Percentiles rank a stretch among this genome's conserved stretches.
Evolutionary conservation across 1,284 basidiomycete genomes (phyloP).

Genomic region (Lentinula novae-zelandiae): DNA sequence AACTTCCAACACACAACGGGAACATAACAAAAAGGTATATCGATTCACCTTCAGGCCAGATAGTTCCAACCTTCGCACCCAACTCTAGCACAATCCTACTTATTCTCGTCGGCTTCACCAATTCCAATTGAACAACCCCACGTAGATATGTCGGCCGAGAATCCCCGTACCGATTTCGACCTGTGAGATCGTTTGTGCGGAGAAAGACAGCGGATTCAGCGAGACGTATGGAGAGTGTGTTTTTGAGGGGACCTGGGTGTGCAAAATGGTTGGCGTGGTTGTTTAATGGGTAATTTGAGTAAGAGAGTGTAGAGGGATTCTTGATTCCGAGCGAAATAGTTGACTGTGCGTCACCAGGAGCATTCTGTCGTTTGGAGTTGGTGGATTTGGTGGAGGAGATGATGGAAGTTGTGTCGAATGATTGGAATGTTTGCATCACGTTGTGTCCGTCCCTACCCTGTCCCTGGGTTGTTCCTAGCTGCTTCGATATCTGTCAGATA

Average conservation of each 20-base stretch:
- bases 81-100: slow-evolving; percentile 83
- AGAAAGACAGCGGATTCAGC: slow-evolving; percentile 85
- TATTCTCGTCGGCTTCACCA: slow-evolving; percentile 84
- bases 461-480: neutral
- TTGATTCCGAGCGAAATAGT: neutral
- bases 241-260: slow-evolving; percentile 19
- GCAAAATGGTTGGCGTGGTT: neutral
- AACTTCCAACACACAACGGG: slow-evolving; percentile 26
- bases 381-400: neutral
- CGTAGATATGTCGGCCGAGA: slow-evolving; percentile 77
- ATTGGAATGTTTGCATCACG: neutral
- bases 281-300: too few relatives aligned
- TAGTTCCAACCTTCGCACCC: slow-evolving; percentile 59
- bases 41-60: slow-evolving; percentile 83
- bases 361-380: neutral
- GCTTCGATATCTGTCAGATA: neutral
- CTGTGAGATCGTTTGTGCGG: slow-evolving; percentile 47
- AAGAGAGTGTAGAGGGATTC: too few relatives aligned
- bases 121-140: slow-evolving; percentile 80
- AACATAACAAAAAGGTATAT: slow-evolving; percentile 39
- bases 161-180: slow-evolving; percentile 44
- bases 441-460: neutral
- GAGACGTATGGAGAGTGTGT: slow-evolving; percentile 57
- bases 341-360: neutral
- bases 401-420: neutral